Base-by-base conservation (phyloP, 2,329 filamentous ascomycete species). In the Colletotrichum endophyticum region DNA sequence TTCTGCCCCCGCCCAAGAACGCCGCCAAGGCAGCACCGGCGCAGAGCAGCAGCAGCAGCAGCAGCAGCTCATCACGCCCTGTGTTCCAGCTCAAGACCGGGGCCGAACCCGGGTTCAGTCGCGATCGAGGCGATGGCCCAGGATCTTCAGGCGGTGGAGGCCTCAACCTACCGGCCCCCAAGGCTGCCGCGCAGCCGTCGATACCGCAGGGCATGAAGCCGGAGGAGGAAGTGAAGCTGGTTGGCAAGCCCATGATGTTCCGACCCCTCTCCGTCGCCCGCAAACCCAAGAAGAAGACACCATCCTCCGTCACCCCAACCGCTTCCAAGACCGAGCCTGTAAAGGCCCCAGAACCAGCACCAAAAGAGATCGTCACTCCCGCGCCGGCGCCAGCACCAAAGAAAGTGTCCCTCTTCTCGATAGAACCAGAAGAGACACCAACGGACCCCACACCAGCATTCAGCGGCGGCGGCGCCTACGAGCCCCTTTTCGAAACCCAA, bases 241-340 rank as follows among this genome's bases (percentile, higher is more conserved):
- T 93, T 3, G 95, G 94, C 25, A 97, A 96, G 80, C 92, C 95
- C 15, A 91, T 96, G 84, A 95, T 95, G 92, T 98, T 99, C 84
- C 94, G 93, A 82, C 96, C 96, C 5, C 87, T 98, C 49, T 98
- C 96, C 1, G 96, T 98, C 16, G 92, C 93, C 19, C 91, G 95
- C 77, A 95, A 94, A 78, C 89, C 92, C 34, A 91, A 91, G 78
- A 95, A 94, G 86, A 95, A 94, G 86, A 93, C 66, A 7, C 57
- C 78, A 8, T 34, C 63, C 6, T 72, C 79, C 25, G 76, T 78
- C 3, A 74, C 81, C 25, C 66, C 80, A 57, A 36, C 78, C 11
- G 73, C 76, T 39, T 70, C 36, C 8, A 66, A 61, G 25, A 39
- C 53, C 15, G 71, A 79, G 53, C 77, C 79, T 25, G 66, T 72